These are phyloP conservation scores for Geum urbanum DNA, from an alignment of 306 rosid genomes.

Conservation along the genomic window DNA sequence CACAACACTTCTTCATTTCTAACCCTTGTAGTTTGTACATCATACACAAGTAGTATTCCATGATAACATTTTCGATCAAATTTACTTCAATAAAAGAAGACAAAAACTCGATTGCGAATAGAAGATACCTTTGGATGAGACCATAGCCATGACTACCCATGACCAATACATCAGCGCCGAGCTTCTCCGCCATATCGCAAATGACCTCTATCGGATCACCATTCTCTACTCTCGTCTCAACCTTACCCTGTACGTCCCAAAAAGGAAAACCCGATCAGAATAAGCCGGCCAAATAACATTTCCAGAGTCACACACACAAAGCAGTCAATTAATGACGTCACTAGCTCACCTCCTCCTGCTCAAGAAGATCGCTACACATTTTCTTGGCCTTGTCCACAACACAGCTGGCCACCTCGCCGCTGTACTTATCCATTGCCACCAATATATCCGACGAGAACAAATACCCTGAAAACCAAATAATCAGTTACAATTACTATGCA, in stretches of 20 bases:
- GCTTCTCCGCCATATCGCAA: conserved; percentile 51
- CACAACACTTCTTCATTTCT: too few species aligned
- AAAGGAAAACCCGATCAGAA: not conserved
- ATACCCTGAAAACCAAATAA: conserved; percentile 43
- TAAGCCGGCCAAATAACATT: not conserved
- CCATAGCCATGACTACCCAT: conserved; percentile 91
- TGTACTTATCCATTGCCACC: conserved; percentile 50
- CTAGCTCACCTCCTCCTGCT: conserved; percentile 35
- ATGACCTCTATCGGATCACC: conserved; percentile 86
- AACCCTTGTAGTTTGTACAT: too few species aligned
- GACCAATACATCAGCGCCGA: conserved; percentile 59
- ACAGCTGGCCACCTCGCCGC: conserved; percentile 45
- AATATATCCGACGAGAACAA: conserved; percentile 55
- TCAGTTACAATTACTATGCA: too few species aligned
- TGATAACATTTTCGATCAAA: too few species aligned
- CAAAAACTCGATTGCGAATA: too few species aligned
- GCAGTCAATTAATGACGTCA: not conserved
- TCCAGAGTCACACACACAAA: not conserved
- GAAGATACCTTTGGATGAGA: conserved; percentile 56
- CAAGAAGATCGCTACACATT: conserved; percentile 34
- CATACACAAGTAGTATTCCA: too few species aligned
- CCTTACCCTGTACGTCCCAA: conserved; percentile 32
- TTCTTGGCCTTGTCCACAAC: conserved; percentile 62
- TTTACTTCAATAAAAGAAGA: not conserved
- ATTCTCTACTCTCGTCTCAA: conserved; percentile 53